These are phyloP conservation scores for Microstegium vimineum DNA, from an alignment of 176 grass and related monocot species.

Conservation along the genomic window DNA sequence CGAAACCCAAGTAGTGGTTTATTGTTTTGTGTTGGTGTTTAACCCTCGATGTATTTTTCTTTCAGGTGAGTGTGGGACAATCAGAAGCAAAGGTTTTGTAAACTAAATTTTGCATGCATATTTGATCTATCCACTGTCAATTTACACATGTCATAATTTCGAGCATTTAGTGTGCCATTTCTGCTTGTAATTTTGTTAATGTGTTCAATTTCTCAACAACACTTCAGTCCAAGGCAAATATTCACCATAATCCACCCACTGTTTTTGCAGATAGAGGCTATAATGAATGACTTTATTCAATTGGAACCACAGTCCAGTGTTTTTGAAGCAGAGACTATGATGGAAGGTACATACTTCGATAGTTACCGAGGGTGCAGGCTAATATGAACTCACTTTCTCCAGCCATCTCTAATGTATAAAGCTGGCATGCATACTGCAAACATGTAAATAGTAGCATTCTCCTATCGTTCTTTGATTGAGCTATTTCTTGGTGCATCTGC, in stretches of 20 bases:
- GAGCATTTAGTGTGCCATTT: background rate
- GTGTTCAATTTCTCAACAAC: background rate
- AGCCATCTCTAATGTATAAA: background rate
- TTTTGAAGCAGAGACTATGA: constrained; percentile 96
- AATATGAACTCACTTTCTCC: background rate
- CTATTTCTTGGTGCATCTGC: background rate
- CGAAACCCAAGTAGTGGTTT: constrained; percentile 14
- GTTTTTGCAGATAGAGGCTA: constrained; percentile 75
- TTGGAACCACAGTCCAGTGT: constrained; percentile 80
- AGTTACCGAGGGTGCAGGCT: background rate
- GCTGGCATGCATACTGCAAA: background rate
- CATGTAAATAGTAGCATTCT: background rate
- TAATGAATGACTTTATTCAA: constrained; percentile 96
- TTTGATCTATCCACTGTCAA: constrained; percentile 27
- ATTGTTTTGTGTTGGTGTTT: constrained; percentile 14
- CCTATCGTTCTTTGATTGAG: background rate
- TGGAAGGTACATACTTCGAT: constrained; percentile 71
- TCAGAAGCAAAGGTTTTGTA: constrained; percentile 95
- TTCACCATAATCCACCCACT: background rate
- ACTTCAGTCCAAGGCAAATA: background rate
- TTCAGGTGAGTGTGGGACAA: constrained; percentile 94
- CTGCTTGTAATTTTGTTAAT: background rate
- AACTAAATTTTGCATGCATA: constrained; percentile 1
- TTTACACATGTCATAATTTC: background rate
- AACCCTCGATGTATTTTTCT: background rate